A percentile compares a stretch with the other conserved stretches of the same genome.
phyloP scores from a whole-genome alignment of 2,329 filamentous ascomycete genomes.

The Trichophyton rubrum region DNA sequence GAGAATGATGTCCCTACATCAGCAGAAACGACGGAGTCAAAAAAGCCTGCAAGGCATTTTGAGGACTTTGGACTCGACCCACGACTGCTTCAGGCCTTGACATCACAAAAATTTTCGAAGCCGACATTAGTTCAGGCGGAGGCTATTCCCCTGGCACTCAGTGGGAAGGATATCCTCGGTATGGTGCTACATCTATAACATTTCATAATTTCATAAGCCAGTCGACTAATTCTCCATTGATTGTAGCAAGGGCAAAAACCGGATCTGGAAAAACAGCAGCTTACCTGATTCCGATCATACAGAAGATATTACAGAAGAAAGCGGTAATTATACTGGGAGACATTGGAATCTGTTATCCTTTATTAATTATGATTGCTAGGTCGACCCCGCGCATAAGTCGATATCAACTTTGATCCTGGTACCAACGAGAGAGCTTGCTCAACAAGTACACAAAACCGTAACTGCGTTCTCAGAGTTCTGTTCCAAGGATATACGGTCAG shows the following conservation, averaged over 20 bases:
- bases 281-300: slow-evolving; percentile 79
- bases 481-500: slow-evolving; percentile 64
- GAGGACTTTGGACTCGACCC: slow-evolving; percentile 68
- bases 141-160: slow-evolving; percentile 75
- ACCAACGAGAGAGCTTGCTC: slow-evolving; percentile 84
- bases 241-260: slow-evolving; percentile 73
- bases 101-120: slow-evolving; percentile 67
- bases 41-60: slow-evolving; percentile 45
- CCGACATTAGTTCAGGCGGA: slow-evolving; percentile 82
- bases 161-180: slow-evolving; percentile 74
- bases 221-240: not conserved
- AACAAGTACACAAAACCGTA: slow-evolving; percentile 73
- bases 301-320: slow-evolving; percentile 70
- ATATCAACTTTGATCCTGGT: slow-evolving; percentile 80
- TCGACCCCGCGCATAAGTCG: slow-evolving; percentile 28
- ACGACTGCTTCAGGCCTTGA: slow-evolving; percentile 72
- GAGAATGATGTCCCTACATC: slow-evolving; percentile 35
- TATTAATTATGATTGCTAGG: slow-evolving; percentile 52
- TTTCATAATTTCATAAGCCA: not conserved
- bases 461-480: slow-evolving; percentile 70
- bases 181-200: slow-evolving; percentile 10
- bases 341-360: not conserved
- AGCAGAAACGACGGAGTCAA: slow-evolving; percentile 19
- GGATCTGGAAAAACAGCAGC: slow-evolving; percentile 97
- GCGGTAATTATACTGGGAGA: slow-evolving; percentile 32